Evolutionary conservation across 1,139 yeast genomes (phyloP), one percentile per base, ranked within the genome.

Genomic region (Arxiozyma heterogenica): DNA sequence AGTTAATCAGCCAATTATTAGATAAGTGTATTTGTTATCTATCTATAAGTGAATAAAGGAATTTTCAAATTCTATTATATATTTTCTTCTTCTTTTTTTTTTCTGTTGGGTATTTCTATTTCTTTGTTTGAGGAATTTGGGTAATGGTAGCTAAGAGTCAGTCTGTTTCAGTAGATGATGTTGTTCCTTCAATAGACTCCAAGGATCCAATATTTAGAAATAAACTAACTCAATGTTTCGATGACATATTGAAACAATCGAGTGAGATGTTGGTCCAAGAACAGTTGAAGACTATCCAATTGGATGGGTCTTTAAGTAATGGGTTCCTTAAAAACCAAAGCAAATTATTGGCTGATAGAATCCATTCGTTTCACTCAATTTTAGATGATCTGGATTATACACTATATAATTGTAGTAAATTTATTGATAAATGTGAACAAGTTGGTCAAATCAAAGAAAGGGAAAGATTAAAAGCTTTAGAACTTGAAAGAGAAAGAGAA

Each of bases 301-400:
- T 66, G 21, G 66, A 66, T 55, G 57, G 62, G 3, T 55, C 61
- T 18, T 59, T 65, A 15, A 58, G 63, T 1, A 61, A 59, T 47
- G 70, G 70, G 12, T 65, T 63, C 47, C 57, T 63, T 18, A 54
- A 58, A 34, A 51, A 54, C 12, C 70, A 65, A 53, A 64, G 63
- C 45, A 59, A 56, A 41, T 47, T 55, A 7, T 54, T 66, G 34
- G 60, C 61, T 42, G 70, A 66, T n/a, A 64, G 61, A 45, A 59
- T 68, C 12, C 62, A 61, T 49, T 46, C 54, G 41, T 68, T 67
- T 49, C 69, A 68, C 48, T 58, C 65, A 34, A 66, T 73, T 1
- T 54, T 74, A 51, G 75, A 73, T 56, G 73, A 71, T 47, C 60
- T 70, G 52, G 71, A 65, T 25, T 55, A 70, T 38, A 73, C 75